Evolutionary conservation across 495 filamentous ascomycete genomes (phyloP).

Genomic region (Penicillium malachiteum): DNA sequence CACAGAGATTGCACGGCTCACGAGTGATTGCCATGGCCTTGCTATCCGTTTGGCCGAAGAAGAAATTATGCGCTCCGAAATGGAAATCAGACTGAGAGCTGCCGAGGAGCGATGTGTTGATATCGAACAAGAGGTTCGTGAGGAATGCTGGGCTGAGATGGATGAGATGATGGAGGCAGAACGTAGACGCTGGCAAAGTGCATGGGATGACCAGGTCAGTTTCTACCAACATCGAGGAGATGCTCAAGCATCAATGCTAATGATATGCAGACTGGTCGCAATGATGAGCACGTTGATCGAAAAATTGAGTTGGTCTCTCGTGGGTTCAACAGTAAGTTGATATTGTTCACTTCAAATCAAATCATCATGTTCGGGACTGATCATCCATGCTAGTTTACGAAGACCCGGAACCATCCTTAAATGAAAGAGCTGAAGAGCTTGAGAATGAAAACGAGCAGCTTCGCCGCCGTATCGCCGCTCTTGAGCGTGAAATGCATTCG

Average conservation of each 20-base stretch:
- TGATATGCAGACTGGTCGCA: constrained; percentile 46
- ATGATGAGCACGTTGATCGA: constrained; percentile 81
- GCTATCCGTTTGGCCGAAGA: constrained; percentile 59
- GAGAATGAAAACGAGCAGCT: constrained; percentile 51
- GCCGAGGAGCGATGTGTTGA: constrained; percentile 67
- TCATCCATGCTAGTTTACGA: constrained; percentile 44
- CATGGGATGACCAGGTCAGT: constrained; percentile 69
- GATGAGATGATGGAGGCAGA: constrained; percentile 73
- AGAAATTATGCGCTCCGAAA: constrained; percentile 56
- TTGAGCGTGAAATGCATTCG: constrained; percentile 49
- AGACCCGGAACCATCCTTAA: constrained; percentile 38
- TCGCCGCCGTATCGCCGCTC: constrained; percentile 38
- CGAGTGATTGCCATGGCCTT: constrained; percentile 67
- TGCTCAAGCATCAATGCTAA: constrained; percentile 12
- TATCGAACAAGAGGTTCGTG: constrained; percentile 83
- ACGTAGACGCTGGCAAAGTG: constrained; percentile 71
- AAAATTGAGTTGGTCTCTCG: constrained; percentile 86
- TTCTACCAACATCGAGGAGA: not conserved
- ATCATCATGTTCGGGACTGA: not conserved
- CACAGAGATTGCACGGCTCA: constrained; percentile 70
- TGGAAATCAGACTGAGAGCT: constrained; percentile 53
- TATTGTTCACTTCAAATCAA: too few relatives aligned
- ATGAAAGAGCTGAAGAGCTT: constrained; percentile 41
- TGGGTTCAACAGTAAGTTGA: constrained; percentile 56
- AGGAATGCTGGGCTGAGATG: constrained; percentile 85